Evolutionary conservation across 2,329 filamentous ascomycete genomes (phyloP).

Genomic region (Pezicula neosporulosa): DNA sequence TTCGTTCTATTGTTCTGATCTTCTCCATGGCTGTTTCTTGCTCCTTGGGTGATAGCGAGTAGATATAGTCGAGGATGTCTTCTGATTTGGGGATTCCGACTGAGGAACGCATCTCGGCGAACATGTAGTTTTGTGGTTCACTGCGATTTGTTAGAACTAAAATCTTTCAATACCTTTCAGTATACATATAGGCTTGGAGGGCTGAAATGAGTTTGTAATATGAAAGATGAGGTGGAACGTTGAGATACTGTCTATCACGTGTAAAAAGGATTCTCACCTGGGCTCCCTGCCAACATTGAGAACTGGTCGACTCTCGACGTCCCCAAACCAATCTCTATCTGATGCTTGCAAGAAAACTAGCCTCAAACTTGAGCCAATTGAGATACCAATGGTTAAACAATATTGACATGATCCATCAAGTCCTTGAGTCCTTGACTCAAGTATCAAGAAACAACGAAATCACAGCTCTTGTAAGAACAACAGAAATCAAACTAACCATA

Average conservation of each 20-base stretch:
- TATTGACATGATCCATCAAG: not conserved
- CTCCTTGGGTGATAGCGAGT: conserved; percentile 60
- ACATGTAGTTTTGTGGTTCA: conserved; percentile 94
- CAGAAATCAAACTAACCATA: conserved; percentile 64
- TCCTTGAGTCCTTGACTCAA: not conserved
- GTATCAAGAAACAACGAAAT: not conserved
- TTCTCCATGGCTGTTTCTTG: conserved; percentile 66
- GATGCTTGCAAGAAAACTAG: too few species aligned
- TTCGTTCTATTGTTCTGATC: conserved; percentile 75
- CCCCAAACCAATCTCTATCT: too few species aligned
- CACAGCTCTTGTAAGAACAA: not conserved
- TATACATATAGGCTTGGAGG: too few species aligned
- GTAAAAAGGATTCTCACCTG: too few species aligned
- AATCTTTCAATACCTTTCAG: not conserved
- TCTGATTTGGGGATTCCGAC: conserved; percentile 67
- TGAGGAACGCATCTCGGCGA: conserved; percentile 74
- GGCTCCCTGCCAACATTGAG: too few species aligned
- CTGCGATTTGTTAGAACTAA: conserved; percentile 39
- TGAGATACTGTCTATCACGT: too few species aligned
- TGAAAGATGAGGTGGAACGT: not conserved
- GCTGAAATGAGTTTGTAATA: not conserved
- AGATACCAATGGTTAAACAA: not conserved
- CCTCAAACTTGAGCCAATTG: too few species aligned
- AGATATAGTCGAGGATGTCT: conserved; percentile 90
- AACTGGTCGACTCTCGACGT: too few species aligned